phyloP scores from a whole-genome alignment of 345 rosid species.

The Mangifera indica region DNA sequence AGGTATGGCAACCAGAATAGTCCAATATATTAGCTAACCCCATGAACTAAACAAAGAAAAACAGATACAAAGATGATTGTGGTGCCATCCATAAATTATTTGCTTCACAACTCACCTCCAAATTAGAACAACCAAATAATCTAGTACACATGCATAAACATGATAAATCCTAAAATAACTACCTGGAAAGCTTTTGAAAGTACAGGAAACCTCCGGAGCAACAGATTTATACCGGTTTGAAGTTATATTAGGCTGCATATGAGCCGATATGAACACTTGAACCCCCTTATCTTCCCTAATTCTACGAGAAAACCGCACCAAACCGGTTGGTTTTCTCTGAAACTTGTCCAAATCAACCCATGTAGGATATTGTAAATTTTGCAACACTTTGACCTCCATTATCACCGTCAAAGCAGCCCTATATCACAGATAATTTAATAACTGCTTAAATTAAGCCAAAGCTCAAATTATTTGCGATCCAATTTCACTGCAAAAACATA shows the following conservation, averaged over 20 bases:
- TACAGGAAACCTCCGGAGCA: conserved; percentile 42
- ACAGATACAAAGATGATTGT: neutral
- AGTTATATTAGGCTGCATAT: conserved; percentile 31
- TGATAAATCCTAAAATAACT: neutral
- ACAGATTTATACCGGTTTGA: conserved; percentile 21
- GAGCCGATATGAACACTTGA: conserved; percentile 41
- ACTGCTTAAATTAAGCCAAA: neutral
- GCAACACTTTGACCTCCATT: conserved; percentile 64
- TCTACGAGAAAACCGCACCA: conserved; percentile 33
- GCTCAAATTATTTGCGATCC: neutral
- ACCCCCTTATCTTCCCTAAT: conserved; percentile 33
- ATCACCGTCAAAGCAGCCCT: neutral
- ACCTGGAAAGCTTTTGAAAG: conserved; percentile 61
- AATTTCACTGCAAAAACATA: neutral
- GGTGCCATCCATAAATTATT: neutral
- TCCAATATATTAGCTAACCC: too few species aligned
- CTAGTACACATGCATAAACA: neutral
- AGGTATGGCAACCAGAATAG: too few species aligned
- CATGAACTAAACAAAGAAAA: too few species aligned
- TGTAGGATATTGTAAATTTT: conserved; percentile 42
- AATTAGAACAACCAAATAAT: neutral
- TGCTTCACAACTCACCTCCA: neutral
- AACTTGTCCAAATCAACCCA: conserved; percentile 40
- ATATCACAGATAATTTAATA: neutral
- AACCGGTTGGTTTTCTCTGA: conserved; percentile 27